A percentile compares a stretch with the other conserved stretches of the same genome.
Evolutionary conservation across 2,329 filamentous ascomycete genomes (phyloP).

Genomic region (Rutstroemia sp.): DNA sequence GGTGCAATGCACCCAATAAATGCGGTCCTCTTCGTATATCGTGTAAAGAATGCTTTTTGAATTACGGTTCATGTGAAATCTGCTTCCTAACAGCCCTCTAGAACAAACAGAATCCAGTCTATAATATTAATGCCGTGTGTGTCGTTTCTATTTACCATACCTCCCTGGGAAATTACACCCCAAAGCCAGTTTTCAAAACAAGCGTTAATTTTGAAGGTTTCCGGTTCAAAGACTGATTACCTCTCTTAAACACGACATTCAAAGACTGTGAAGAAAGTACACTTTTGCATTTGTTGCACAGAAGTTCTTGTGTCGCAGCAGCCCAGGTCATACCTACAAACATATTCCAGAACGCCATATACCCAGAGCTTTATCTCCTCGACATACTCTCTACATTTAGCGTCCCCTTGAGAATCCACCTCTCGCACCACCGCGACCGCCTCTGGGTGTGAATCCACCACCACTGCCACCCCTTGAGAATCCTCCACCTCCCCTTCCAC

Average conservation of each 20-base stretch:
- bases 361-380: constrained; percentile 6
- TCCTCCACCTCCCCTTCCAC: constrained; percentile 33
- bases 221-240: no score
- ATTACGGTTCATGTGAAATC: neutral
- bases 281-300: constrained; percentile 5
- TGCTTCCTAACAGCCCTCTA: no score
- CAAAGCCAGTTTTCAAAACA: no score
- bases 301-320: constrained; percentile 7
- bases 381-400: neutral
- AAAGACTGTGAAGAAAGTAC: neutral
- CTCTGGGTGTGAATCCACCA: constrained; percentile 28
- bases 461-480: constrained; percentile 30
- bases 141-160: no score
- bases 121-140: no score
- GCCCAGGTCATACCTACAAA: constrained; percentile 7
- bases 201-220: no score
- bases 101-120: no score
- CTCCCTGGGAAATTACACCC: no score
- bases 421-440: constrained; percentile 24
- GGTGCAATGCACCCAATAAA: neutral
- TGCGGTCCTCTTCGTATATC: neutral
- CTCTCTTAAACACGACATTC: neutral
- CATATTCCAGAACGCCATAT: constrained; percentile 9
- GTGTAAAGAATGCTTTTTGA: neutral
- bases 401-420: constrained; percentile 28